phyloP scores from a whole-genome alignment of 768 basidiomycete species.

The Royoungia palumana region DNA sequence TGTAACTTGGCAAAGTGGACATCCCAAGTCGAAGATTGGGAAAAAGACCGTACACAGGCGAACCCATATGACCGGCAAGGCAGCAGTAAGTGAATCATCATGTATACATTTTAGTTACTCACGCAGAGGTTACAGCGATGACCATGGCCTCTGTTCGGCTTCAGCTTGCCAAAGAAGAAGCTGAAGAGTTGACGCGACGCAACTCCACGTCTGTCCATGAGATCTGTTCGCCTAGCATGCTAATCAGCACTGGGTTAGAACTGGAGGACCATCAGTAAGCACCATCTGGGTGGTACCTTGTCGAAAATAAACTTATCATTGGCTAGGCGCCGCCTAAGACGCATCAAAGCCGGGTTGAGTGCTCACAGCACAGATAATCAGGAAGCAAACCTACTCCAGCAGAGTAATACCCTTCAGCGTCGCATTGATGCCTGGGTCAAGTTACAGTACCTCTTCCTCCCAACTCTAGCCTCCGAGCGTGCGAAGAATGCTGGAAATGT shows the following conservation, averaged over 20 bases:
- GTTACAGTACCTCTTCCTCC: slow-evolving; percentile 8
- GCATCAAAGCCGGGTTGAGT: background rate
- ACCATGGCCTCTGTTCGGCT: background rate
- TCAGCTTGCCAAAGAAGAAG: background rate
- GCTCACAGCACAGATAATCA: slow-evolving; percentile 1
- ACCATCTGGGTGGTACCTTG: no score
- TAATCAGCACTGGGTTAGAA: background rate
- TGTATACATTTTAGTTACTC: background rate
- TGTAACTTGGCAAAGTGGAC: background rate
- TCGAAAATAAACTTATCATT: slow-evolving; percentile 18
- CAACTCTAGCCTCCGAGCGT: background rate
- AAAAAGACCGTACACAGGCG: background rate
- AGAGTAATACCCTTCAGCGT: background rate
- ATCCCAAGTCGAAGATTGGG: background rate
- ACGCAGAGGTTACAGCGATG: background rate
- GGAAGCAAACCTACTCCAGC: background rate
- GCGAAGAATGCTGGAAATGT: background rate
- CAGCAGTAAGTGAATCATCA: no score
- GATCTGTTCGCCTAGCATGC: background rate
- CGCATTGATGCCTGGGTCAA: slow-evolving; percentile 2
- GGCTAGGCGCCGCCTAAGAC: background rate
- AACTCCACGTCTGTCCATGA: background rate
- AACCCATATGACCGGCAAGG: background rate
- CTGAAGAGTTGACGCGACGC: background rate
- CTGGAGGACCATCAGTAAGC: background rate